Evolutionary conservation across 371 early-diverging fungal genomes (phyloP), one percentile per base, ranked within the genome.

Genomic region (Sanchytrium tribonematis): DNA sequence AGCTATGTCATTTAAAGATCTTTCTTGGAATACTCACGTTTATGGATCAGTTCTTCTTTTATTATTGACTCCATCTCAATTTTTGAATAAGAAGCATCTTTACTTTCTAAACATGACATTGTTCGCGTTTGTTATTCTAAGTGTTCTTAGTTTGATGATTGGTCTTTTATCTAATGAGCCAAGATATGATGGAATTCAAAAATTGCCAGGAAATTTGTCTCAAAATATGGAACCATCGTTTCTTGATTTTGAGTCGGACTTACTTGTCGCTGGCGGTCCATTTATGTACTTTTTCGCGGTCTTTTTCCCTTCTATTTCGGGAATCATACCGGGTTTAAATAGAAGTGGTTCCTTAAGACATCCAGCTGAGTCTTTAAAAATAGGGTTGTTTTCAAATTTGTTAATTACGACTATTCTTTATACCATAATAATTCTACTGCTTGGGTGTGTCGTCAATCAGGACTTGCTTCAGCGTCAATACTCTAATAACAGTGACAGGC

Each of bases 291-390:
- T 48, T 22, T 48, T 48, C 22, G 22, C 48, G 5, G 5, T 77
- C 1, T 77, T 77, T 68, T 75, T 74, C 32, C 77, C 77, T 1
- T 30, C 65, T 27, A 74, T 75, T 1, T 74, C 74, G 5, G 77
- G 77, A 16, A 74, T 77, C 28, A 68, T 77, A 65, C 66, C 77
- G 16, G 77, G 75, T 27, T 67, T 69, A 48, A 73, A 71, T 66
- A 28, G 74, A 12, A 30, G 68, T 17, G 73, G 70, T 0, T 66
- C 68, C 16, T 71, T 77, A 32, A 68, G 71, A 17, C 66, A 74
- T 30, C 73, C 75, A 28, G 67, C 68, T 28, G 28, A 68, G 1
- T 67, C 71, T 17, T 75, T 77, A 22, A 75, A 75, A 0, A 2
- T 32, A 17, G 76, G 73, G 29, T 71, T 75, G 17, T 72, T 77